Percentiles rank a stretch among this genome's conserved stretches.
Conservation (phyloP, 2,329 filamentous ascomycete species). For the Penicillium sp. region DNA sequence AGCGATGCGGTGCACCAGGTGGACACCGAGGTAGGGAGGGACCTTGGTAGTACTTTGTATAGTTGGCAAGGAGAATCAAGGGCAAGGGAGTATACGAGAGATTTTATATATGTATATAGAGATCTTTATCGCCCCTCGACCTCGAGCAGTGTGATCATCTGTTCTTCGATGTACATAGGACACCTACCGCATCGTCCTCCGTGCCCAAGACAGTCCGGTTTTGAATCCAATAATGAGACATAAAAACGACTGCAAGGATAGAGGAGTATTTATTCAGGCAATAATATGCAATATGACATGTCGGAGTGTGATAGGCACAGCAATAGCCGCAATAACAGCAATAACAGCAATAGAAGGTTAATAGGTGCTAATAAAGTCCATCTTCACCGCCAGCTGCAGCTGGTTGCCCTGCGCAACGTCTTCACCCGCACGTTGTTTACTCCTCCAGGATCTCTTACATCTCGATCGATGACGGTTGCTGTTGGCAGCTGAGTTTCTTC, state of each 20-base stretch:
- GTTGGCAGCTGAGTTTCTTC: constrained; percentile 19
- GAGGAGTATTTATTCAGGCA: not conserved
- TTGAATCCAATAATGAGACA: not conserved
- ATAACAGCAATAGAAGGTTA: constrained; percentile 1
- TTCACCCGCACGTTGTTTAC: constrained; percentile 36
- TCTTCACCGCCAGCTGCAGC: constrained; percentile 24
- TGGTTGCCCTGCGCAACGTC: constrained; percentile 38
- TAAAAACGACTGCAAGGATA: constrained; percentile 6
- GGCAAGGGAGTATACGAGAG: too few species aligned
- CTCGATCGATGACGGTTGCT: constrained; percentile 29
- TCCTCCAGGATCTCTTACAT: constrained; percentile 22
- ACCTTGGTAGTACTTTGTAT: too few species aligned
- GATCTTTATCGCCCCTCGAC: not conserved
- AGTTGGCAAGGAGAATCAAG: not conserved
- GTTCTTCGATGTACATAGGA: too few species aligned
- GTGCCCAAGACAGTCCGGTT: not conserved
- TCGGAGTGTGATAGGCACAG: not conserved
- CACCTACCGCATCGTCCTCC: not conserved
- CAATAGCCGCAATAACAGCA: not conserved
- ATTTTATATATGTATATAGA: too few species aligned
- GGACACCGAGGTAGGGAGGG: too few species aligned
- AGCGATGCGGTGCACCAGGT: not conserved
- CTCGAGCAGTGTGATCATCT: too few species aligned
- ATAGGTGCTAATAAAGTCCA: constrained; percentile 7
- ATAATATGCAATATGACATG: constrained; percentile 14